Conservation (phyloP, 2,329 filamentous ascomycete genomes). For the Colletotrichum somersetense region DNA sequence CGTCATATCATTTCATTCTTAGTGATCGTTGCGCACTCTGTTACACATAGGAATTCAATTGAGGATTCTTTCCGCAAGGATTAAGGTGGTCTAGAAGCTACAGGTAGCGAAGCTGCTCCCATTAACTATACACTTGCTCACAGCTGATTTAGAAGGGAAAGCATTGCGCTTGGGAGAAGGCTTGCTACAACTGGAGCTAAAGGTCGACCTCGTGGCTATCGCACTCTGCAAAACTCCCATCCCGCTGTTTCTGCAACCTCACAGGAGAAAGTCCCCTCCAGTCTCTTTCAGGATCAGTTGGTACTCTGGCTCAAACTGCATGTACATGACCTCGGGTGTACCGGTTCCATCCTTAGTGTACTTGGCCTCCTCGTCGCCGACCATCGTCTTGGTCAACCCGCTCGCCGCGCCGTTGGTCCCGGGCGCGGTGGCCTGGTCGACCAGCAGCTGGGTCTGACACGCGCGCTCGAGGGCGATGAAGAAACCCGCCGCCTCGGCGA, state of each 20-base stretch:
- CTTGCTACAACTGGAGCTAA: not conserved
- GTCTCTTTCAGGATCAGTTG: constrained; percentile 49
- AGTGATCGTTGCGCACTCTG: no score
- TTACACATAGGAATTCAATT: no score
- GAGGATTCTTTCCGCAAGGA: no score
- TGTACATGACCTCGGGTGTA: constrained; percentile 50
- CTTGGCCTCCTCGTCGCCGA: constrained; percentile 57
- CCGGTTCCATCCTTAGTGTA: constrained; percentile 48
- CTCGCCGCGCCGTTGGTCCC: constrained; percentile 42
- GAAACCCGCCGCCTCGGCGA: constrained; percentile 78
- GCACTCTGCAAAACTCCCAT: constrained; percentile 43
- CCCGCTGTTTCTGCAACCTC: not conserved
- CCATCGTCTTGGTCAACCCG: constrained; percentile 51
- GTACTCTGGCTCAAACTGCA: constrained; percentile 53
- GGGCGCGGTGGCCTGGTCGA: constrained; percentile 67
- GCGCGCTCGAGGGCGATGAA: constrained; percentile 76
- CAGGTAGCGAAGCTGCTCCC: no score
- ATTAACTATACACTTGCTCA: not conserved
- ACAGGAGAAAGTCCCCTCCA: constrained; percentile 48
- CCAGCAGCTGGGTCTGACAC: constrained; percentile 75
- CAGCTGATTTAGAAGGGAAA: not conserved
- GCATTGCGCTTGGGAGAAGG: not conserved
- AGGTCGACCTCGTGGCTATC: not conserved
- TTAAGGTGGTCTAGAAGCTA: no score
- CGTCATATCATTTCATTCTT: no score